Base-by-base conservation (phyloP, 1,284 basidiomycete genomes). In the Rhodotorula glutinis region DNA sequence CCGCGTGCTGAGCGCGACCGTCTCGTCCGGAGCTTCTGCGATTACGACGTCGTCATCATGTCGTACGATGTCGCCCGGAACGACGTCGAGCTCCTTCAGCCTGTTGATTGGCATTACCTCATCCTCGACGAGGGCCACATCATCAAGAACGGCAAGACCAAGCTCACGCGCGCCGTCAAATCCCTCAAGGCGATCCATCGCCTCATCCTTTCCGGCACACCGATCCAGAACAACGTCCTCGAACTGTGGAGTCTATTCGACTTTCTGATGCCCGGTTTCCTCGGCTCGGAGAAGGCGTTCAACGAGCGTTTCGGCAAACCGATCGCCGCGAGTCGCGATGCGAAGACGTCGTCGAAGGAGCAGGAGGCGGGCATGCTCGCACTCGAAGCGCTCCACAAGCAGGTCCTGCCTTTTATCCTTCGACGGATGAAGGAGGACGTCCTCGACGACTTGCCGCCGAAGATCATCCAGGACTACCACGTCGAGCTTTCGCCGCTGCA, bases 401-500 rank as follows among this genome's bases (percentile, higher is more conserved):
- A 99, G 83, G 95, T 98, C 38, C 81, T 98, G n/a, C 96, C 96
- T 0, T 99, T 99, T 86, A 81, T 99, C 40, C 84, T 99, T 38
- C 90, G 96, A 59, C 88, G 96, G 27, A 82, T 99, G 75, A 99
- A 99, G 79, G 96, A 99, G 79, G 94, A 99, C 76, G 96, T 98
- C 29, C 82, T 99, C 67, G 82, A 92, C 74, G 96, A 99, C 77
- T 83, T 99, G 3, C 96, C 96, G 0, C 96, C 96, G 3, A 98
- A 99, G 82, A 99, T 99, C 79, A 98, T 99, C 71, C 96, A 99
- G 80, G 96, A 99, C 78, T 98, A 98, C 79, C 96, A 98, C 77
- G 98, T 95, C 82, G 95, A 98, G 76, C 84, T 99, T 3, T 97
- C 94, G 0, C 89, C 92, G 21, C 79, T 98, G 60, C 94, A 98